Percentiles rank a stretch among this genome's conserved stretches.
Evolutionary conservation across 257 asterid species (phyloP).

Genomic region (Solanum chmielewskii): DNA sequence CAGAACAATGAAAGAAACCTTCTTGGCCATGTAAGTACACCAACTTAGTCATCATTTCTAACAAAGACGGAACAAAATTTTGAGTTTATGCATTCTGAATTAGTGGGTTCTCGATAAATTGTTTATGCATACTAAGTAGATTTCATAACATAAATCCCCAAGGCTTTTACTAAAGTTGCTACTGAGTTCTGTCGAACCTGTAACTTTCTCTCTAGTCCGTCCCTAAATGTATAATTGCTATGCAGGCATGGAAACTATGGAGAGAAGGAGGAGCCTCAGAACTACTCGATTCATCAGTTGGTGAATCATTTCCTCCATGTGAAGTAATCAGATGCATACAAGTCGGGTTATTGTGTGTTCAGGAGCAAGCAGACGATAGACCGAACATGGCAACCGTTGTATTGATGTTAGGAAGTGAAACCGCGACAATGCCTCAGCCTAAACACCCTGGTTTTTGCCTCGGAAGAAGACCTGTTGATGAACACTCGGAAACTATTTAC

Average conservation of each 20-base stretch:
- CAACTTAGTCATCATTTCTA: neutral
- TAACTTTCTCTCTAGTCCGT: neutral
- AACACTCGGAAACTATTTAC: slow-evolving; percentile 18
- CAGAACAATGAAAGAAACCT: slow-evolving; percentile 23
- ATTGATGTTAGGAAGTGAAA: slow-evolving; percentile 28
- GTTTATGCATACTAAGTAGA: neutral
- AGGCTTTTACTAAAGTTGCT: neutral
- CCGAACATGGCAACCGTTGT: slow-evolving; percentile 36
- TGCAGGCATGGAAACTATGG: slow-evolving; percentile 37
- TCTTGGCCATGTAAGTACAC: slow-evolving; percentile 31
- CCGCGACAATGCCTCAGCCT: slow-evolving; percentile 23
- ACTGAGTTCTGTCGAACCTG: neutral
- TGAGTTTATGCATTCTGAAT: neutral
- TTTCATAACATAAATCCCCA: neutral
- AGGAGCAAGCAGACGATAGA: slow-evolving; percentile 33
- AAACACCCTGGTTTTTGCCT: slow-evolving; percentile 35
- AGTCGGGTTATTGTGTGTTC: slow-evolving; percentile 39
- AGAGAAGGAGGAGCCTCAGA: slow-evolving; percentile 23
- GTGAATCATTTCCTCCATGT: neutral
- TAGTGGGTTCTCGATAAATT: neutral
- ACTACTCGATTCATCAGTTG: slow-evolving; percentile 11
- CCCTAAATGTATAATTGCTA: neutral
- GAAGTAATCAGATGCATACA: slow-evolving; percentile 32
- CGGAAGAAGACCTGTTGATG: slow-evolving; percentile 17
- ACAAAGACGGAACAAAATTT: neutral